Conservation (phyloP, 2,329 filamentous ascomycete species). For the Xylaria sp. region DNA sequence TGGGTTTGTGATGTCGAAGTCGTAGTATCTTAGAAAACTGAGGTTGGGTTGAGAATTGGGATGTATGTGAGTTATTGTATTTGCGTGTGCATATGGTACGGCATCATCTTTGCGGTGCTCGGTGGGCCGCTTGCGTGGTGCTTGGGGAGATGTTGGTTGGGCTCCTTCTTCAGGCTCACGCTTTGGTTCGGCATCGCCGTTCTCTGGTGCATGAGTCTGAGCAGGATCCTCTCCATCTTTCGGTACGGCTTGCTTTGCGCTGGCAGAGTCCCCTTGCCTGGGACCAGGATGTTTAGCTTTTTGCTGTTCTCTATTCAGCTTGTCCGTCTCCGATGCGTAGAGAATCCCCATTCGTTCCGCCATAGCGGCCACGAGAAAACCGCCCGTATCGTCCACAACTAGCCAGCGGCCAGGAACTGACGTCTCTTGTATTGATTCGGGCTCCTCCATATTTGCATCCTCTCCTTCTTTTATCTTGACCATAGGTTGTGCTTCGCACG, state of each 20-base stretch:
- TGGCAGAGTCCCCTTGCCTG: conserved; percentile 7
- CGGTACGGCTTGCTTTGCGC: not conserved
- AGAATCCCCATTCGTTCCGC: conserved; percentile 91
- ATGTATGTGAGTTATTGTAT: conserved; percentile 84
- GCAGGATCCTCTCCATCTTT: conserved; percentile 13
- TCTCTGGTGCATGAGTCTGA: not conserved
- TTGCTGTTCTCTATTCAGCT: conserved; percentile 19
- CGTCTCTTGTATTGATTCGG: conserved; percentile 34
- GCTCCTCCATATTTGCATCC: conserved; percentile 42
- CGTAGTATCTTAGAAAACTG: conserved; percentile 87
- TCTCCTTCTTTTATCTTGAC: conserved; percentile 41
- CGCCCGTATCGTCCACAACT: conserved; percentile 87
- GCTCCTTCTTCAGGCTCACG: conserved; percentile 15
- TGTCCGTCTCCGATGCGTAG: conserved; percentile 56
- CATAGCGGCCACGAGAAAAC: conserved; percentile 82
- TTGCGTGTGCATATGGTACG: conserved; percentile 74
- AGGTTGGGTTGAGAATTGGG: conserved; percentile 88
- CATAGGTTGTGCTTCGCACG: conserved; percentile 41
- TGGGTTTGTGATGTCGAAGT: conserved; percentile 78
- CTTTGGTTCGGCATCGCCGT: conserved; percentile 1
- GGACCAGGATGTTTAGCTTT: conserved; percentile 3
- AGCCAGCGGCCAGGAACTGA: conserved; percentile 72
- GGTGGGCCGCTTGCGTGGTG: conserved; percentile 26
- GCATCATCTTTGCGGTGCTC: conserved; percentile 56
- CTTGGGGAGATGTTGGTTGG: conserved; percentile 29